phyloP scores from a whole-genome alignment of 2,329 filamentous ascomycete genomes.

The Ambrosiella cleistominuta region DNA sequence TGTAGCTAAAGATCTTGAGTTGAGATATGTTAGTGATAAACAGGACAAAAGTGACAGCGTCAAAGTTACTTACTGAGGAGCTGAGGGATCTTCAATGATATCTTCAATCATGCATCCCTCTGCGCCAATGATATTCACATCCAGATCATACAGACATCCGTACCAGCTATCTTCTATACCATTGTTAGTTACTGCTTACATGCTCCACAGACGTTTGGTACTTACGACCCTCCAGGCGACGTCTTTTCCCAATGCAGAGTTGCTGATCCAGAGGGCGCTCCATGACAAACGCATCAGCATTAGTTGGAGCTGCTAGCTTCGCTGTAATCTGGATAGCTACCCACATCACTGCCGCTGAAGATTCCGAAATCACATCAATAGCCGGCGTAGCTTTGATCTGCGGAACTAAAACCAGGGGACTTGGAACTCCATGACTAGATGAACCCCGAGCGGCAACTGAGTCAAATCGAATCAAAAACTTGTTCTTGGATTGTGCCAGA shows the following conservation, averaged over 20 bases:
- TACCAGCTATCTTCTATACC: conserved; percentile 18
- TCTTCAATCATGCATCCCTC: conserved; percentile 26
- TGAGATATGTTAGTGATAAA: neutral
- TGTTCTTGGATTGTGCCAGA: neutral
- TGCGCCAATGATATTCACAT: conserved; percentile 28
- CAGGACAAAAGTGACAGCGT: neutral
- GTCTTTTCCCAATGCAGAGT: conserved; percentile 12
- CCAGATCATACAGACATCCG: conserved; percentile 32
- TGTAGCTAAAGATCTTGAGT: conserved; percentile 23
- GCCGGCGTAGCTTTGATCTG: conserved; percentile 28
- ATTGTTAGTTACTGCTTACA: neutral
- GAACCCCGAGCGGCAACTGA: neutral
- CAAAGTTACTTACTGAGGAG: conserved; percentile 21
- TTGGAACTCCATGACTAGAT: conserved; percentile 4
- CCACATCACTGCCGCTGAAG: conserved; percentile 24
- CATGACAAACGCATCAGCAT: conserved; percentile 13
- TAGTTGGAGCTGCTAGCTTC: conserved; percentile 18
- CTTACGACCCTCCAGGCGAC: conserved; percentile 12
- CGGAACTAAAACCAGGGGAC: conserved; percentile 23
- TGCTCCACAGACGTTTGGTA: neutral
- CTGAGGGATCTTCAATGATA: conserved; percentile 27
- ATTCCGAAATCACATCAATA: conserved; percentile 20
- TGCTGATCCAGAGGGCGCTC: conserved; percentile 11
- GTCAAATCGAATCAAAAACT: neutral
- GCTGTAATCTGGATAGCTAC: conserved; percentile 31